Base-by-base conservation (phyloP, 768 basidiomycete genomes). In the Boletus reticuloceps region DNA sequence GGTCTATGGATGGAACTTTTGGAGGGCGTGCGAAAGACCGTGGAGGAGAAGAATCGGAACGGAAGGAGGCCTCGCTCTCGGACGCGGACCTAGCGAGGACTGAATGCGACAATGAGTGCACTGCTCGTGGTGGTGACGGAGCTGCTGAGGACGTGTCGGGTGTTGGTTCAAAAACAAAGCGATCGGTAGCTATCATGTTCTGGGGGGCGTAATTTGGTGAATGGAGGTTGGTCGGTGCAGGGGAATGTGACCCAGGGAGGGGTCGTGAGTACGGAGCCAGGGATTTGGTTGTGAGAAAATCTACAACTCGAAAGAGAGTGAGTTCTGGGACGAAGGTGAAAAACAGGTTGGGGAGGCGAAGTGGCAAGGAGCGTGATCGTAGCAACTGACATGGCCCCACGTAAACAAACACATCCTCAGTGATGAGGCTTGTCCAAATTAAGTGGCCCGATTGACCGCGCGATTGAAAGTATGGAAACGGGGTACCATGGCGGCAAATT, bases 1-100 rank as follows among this genome's bases (percentile, higher is more conserved):
- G 84, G 68, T 89, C 87, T 48, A 86, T 74, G 10, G 73, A 66
- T 56, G 75, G 71, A 29, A 66, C 70, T 69, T 77, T 79, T 38
- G 74, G 77, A 47, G 73, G 77, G 55, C 69, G 79, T 65, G 72
- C 74, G 70, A 75, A 79, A 53, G 62, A 69, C 38, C 37, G 71
- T 44, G 61, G 71, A 58, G 58, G 72, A 42, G 65, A 69, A 48
- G 70, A 68, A 45, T 78, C 76, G 38, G 69, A 69, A 29, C 60
- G 68, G 56, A 70, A 74, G 44, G 62, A 74, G 56, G 69, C 71
- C 42, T 74, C 80, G 59, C 65, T 68, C 48, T 77, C 77, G 36
- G 74, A 77, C 38, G 69, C 71, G 47, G 75, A 72, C 58, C 73
- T 75, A 38, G 71, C 68, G 22, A 76, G 66, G 54, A 66, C 66